Conservation (phyloP, 1,284 basidiomycete genomes). For the Megacollybia platyphylla region DNA sequence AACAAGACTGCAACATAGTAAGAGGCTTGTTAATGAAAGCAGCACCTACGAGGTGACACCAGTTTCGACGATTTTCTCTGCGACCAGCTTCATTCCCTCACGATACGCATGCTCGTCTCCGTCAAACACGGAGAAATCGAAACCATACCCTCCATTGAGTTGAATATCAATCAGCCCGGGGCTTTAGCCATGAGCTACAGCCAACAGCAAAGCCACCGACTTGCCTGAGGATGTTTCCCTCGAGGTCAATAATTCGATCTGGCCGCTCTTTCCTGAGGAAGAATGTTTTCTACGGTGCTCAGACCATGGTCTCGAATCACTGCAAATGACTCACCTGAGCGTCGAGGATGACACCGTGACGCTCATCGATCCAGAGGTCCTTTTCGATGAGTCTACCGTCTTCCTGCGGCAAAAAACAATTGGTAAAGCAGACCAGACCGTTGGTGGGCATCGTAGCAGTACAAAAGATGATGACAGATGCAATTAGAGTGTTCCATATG, state of each 20-base stretch:
- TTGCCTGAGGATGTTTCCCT: slow-evolving; percentile 63
- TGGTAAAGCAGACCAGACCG: slow-evolving; percentile 68
- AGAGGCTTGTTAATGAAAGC: slow-evolving; percentile 1
- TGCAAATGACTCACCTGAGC: slow-evolving; percentile 37
- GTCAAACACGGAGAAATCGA: slow-evolving; percentile 79
- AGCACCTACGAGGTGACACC: slow-evolving; percentile 66
- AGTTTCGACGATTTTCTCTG: slow-evolving; percentile 71
- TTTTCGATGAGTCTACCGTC: slow-evolving; percentile 59
- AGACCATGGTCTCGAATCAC: background rate
- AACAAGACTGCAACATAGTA: slow-evolving; percentile 33
- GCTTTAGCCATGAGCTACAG: slow-evolving; percentile 20
- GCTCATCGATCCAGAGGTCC: slow-evolving; percentile 70
- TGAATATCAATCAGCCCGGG: slow-evolving; percentile 74
- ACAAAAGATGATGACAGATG: too few species aligned
- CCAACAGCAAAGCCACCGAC: slow-evolving; percentile 6
- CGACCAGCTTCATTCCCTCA: slow-evolving; percentile 58
- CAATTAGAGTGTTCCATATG: too few species aligned
- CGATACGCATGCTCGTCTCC: slow-evolving; percentile 57
- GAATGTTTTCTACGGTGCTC: slow-evolving; percentile 44
- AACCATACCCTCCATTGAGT: slow-evolving; percentile 81
- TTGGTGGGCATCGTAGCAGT: too few species aligned
- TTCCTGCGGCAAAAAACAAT: slow-evolving; percentile 65
- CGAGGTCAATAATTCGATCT: slow-evolving; percentile 46
- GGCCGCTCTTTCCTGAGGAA: slow-evolving; percentile 51
- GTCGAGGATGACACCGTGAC: slow-evolving; percentile 56